These are phyloP conservation scores for Exophiala mesophila DNA, from an alignment of 2,329 filamentous ascomycete species.

Conservation along the genomic window DNA sequence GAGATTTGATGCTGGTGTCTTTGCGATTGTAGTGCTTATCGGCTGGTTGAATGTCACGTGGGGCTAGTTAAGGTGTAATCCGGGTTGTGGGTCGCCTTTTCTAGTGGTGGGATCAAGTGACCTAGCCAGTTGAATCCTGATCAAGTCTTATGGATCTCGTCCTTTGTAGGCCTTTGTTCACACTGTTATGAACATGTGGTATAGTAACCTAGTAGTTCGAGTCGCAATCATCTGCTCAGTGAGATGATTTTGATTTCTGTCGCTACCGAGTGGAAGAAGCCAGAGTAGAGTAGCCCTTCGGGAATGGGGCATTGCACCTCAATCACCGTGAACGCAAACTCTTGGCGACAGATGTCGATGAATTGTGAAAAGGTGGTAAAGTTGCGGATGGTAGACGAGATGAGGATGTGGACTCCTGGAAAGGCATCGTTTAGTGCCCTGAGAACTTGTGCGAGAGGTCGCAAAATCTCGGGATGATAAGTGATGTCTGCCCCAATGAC, in stretches of 20 bases:
- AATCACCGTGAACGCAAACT: slow-evolving; percentile 33
- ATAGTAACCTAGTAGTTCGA: too few species aligned
- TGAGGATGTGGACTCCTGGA: slow-evolving; percentile 44
- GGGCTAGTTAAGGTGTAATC: too few species aligned
- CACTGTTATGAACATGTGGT: too few species aligned
- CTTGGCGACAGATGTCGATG: slow-evolving; percentile 47
- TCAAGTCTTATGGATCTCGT: too few species aligned
- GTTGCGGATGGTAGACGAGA: slow-evolving; percentile 59
- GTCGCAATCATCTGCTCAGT: slow-evolving; percentile 12
- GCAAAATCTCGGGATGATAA: slow-evolving; percentile 25
- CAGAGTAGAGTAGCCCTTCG: slow-evolving; percentile 38
- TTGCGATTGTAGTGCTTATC: too few species aligned
- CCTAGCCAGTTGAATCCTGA: too few species aligned
- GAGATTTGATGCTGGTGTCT: too few species aligned
- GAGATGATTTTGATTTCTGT: slow-evolving; percentile 22
- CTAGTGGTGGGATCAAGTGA: too few species aligned
- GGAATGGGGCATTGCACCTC: slow-evolving; percentile 41
- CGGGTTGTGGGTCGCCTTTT: too few species aligned
- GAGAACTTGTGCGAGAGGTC: slow-evolving; percentile 21
- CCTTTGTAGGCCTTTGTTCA: too few species aligned
- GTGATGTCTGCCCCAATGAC: slow-evolving; percentile 26
- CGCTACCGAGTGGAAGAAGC: slow-evolving; percentile 41
- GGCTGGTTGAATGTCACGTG: too few species aligned
- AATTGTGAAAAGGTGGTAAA: slow-evolving; percentile 58
- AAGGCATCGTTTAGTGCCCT: slow-evolving; percentile 13